phyloP scores from a whole-genome alignment of 1,284 basidiomycete genomes.

The Tylopilus orsonianus region DNA sequence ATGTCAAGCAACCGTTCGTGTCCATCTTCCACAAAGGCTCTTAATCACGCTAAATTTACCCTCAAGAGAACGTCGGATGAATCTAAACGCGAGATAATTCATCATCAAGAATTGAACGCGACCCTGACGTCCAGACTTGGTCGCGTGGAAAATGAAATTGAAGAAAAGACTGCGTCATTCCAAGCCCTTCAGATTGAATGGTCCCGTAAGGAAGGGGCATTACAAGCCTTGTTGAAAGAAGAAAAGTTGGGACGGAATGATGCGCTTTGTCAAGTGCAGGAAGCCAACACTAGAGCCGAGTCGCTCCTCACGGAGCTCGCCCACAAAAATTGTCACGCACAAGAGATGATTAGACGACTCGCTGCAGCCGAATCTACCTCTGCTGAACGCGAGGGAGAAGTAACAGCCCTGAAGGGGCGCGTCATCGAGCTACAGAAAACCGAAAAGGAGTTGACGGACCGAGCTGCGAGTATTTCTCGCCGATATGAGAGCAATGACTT shows the following conservation, averaged over 20 bases:
- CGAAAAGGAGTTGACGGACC: constrained; percentile 27
- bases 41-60: constrained; percentile 4
- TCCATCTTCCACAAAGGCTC: not conserved
- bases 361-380: constrained; percentile 22
- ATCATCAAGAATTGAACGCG: constrained; percentile 26
- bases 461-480: constrained; percentile 31
- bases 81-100: constrained; percentile 18
- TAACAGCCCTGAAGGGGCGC: constrained; percentile 24
- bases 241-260: constrained; percentile 26
- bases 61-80: constrained; percentile 20
- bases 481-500: constrained; percentile 43
- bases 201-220: constrained; percentile 29
- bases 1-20: constrained; percentile 16
- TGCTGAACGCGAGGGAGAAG: constrained; percentile 26
- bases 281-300: constrained; percentile 21
- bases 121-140: constrained; percentile 20
- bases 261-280: constrained; percentile 17
- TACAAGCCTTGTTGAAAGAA: constrained; percentile 24
- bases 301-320: constrained; percentile 26
- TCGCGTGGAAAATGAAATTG: constrained; percentile 8
- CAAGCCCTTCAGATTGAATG: constrained; percentile 25
- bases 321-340: constrained; percentile 18
- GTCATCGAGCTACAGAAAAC: constrained; percentile 32
- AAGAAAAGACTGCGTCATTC: constrained; percentile 15
- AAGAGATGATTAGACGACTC: constrained; percentile 27